phyloP scores from a whole-genome alignment of 495 filamentous ascomycete genomes.

The Venustampulla echinocandica region DNA sequence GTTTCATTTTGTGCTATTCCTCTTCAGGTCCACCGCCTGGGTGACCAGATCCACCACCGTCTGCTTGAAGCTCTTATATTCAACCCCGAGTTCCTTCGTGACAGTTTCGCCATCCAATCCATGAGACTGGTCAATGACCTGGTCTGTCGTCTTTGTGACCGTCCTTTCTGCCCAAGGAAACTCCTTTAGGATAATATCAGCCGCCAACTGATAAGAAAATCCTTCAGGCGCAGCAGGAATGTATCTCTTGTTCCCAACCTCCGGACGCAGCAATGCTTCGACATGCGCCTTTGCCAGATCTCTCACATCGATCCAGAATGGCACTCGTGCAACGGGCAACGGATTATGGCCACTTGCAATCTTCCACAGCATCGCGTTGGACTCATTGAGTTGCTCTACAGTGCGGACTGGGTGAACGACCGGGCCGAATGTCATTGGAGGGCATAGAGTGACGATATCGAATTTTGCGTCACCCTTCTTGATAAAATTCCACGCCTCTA shows the following conservation, averaged over 20 bases:
- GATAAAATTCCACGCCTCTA: slow-evolving; percentile 20
- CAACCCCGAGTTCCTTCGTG: slow-evolving; percentile 30
- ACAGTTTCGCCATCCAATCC: slow-evolving; percentile 35
- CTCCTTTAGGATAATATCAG: slow-evolving; percentile 28
- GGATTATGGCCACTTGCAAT: not conserved
- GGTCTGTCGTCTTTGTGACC: slow-evolving; percentile 26
- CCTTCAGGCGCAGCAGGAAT: slow-evolving; percentile 21
- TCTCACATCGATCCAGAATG: slow-evolving; percentile 11
- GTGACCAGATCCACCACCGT: slow-evolving; percentile 28
- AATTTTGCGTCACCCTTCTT: slow-evolving; percentile 1
- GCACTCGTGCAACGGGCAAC: not conserved
- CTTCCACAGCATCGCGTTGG: not conserved
- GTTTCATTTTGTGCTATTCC: too few relatives aligned
- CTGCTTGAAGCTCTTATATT: slow-evolving; percentile 31
- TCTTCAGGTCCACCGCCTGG: not conserved
- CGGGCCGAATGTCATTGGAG: slow-evolving; percentile 6
- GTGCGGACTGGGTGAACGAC: not conserved
- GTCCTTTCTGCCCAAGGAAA: slow-evolving; percentile 24
- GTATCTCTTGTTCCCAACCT: not conserved
- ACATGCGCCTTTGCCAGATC: slow-evolving; percentile 5
- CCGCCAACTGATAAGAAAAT: slow-evolving; percentile 34
- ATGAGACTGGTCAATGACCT: slow-evolving; percentile 23
- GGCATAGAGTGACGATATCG: slow-evolving; percentile 1
- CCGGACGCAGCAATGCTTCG: not conserved
- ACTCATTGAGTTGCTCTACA: slow-evolving; percentile 1